These are phyloP conservation scores for Trichoderma citrinoviride DNA, from an alignment of 2,329 filamentous ascomycete genomes.

Conservation along the genomic window DNA sequence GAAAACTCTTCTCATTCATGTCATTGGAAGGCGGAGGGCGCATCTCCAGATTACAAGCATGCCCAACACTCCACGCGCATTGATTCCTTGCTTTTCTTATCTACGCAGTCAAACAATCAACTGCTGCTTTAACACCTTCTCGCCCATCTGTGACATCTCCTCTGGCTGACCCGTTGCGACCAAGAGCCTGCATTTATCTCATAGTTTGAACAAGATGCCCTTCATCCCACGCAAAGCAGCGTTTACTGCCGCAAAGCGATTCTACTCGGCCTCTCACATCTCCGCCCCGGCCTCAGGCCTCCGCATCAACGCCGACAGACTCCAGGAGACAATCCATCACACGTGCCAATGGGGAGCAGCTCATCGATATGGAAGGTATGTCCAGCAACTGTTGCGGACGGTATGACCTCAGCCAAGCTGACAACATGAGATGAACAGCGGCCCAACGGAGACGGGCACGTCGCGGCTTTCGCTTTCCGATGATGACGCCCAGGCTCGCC, in stretches of 20 bases:
- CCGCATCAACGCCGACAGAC: constrained; percentile 32
- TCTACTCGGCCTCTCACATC: constrained; percentile 11
- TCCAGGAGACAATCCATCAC: constrained; percentile 34
- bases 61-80: background rate
- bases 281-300: constrained; percentile 19
- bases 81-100: background rate
- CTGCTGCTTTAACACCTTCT: background rate
- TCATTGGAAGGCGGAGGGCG: constrained; percentile 10
- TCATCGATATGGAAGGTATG: constrained; percentile 33
- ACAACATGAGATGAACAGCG: constrained; percentile 21
- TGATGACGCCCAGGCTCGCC: constrained; percentile 68
- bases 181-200: background rate
- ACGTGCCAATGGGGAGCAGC: constrained; percentile 36
- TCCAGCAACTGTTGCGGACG: background rate
- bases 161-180: background rate
- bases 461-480: constrained; percentile 72
- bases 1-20: background rate
- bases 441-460: constrained; percentile 68
- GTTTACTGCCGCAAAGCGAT: background rate
- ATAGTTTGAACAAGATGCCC: background rate
- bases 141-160: background rate
- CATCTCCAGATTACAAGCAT: background rate
- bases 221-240: background rate
- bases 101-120: background rate
- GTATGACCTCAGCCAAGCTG: background rate